Conservation (phyloP, 2,329 filamentous ascomycete species). For the Botrytis fabae region DNA sequence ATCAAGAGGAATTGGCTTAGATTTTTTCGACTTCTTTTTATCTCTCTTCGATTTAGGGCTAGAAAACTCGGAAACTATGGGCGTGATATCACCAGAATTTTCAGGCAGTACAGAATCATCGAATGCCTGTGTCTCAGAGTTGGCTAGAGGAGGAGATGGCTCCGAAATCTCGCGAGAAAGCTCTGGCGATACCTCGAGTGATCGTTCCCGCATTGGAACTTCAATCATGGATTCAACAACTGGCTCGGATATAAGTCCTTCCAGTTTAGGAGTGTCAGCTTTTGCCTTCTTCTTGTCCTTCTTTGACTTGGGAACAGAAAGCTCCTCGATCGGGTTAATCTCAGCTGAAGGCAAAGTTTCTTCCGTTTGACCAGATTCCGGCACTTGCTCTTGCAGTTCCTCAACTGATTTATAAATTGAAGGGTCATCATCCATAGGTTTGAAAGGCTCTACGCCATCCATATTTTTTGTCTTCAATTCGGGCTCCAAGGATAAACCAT, state of each 20-base stretch:
- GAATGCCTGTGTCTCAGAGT: not conserved
- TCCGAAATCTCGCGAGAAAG: not conserved
- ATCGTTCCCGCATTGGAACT: not conserved
- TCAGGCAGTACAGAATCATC: not conserved
- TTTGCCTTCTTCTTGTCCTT: slow-evolving; percentile 20
- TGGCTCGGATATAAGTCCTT: not conserved
- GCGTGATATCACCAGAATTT: not conserved
- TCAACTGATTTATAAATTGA: not conserved
- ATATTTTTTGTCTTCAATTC: not conserved
- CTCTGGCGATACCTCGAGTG: not conserved
- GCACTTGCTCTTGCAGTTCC: slow-evolving; percentile 13
- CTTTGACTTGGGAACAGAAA: slow-evolving; percentile 27
- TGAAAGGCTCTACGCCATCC: not conserved
- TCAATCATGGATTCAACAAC: not conserved
- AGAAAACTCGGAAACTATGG: not conserved
- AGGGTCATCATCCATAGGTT: slow-evolving; percentile 1
- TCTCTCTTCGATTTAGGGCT: slow-evolving; percentile 1
- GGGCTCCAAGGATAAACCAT: not conserved
- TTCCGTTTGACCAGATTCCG: slow-evolving; percentile 10
- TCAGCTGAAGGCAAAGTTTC: slow-evolving; percentile 14
- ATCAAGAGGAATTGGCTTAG: not conserved
- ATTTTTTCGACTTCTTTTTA: not conserved
- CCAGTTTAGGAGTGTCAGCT: not conserved
- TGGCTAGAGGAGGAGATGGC: not conserved
- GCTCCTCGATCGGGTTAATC: slow-evolving; percentile 20